Conservation (phyloP, 305 asterid genomes). For the Ilex paraguariensis region DNA sequence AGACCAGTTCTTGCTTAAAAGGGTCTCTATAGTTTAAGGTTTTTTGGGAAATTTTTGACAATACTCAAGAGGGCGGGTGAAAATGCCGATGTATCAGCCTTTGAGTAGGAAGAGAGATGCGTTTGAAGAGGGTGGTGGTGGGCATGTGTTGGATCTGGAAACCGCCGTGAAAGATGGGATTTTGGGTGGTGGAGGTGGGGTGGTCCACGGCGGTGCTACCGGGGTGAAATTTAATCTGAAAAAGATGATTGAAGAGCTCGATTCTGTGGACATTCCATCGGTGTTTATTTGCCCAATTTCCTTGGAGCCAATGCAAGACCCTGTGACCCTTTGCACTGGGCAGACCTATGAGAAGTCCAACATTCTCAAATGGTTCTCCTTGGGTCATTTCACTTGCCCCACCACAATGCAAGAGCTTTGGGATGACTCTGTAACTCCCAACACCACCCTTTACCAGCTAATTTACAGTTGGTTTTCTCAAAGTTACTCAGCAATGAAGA, state of each 20-base stretch:
- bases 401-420: conserved; percentile 54
- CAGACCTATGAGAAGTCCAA: conserved; percentile 46
- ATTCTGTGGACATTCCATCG: conserved; percentile 34
- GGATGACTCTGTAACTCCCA: conserved; percentile 43
- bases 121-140: conserved; percentile 35
- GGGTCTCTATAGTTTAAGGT: conserved; percentile 15
- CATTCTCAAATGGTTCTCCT: conserved; percentile 45
- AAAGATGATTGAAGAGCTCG: conserved; percentile 36
- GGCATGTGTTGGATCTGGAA: conserved; percentile 49
- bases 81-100: conserved; percentile 41
- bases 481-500: conserved; percentile 37
- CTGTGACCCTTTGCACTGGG: conserved; percentile 46
- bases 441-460: conserved; percentile 33
- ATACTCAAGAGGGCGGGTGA: conserved; percentile 10
- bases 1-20: conserved; percentile 20
- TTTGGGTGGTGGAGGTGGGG: conserved; percentile 33
- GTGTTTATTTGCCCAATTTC: conserved; percentile 49
- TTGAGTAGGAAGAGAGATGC: conserved; percentile 28
- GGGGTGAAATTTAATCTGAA: conserved; percentile 32
- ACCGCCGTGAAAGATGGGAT: conserved; percentile 45
- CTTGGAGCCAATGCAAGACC: conserved; percentile 49
- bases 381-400: conserved; percentile 42
- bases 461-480: conserved; percentile 43
- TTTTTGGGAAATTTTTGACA: neutral
- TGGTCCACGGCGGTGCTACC: conserved; percentile 21